phyloP scores from a whole-genome alignment of 2,329 filamentous ascomycete species.

The Pyrenophora graminea region DNA sequence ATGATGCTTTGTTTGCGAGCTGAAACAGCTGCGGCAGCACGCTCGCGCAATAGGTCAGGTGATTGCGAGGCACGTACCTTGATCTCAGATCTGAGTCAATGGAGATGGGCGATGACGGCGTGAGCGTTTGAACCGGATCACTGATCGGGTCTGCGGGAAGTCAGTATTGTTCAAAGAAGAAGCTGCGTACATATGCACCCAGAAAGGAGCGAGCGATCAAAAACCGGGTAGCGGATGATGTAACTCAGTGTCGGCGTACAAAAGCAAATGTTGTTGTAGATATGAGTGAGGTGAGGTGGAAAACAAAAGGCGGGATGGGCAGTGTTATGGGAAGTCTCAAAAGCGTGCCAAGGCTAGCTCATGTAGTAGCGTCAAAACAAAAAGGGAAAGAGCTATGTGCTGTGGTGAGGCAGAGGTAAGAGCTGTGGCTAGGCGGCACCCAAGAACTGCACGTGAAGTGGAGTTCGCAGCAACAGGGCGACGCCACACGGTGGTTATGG shows the following conservation, averaged over 20 bases:
- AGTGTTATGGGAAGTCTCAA: slow-evolving; percentile 9
- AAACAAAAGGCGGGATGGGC: slow-evolving; percentile 2
- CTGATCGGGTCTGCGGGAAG: slow-evolving; percentile 14
- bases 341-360: slow-evolving; percentile 2
- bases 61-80: slow-evolving; percentile 18
- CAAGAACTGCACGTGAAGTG: slow-evolving; percentile 9
- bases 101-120: slow-evolving; percentile 3
- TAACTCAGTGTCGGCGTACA: neutral
- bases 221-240: neutral
- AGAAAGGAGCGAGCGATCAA: slow-evolving; percentile 3
- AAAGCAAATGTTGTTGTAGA: slow-evolving; percentile 2
- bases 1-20: slow-evolving; percentile 1
- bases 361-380: slow-evolving; percentile 10
- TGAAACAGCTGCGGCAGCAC: neutral
- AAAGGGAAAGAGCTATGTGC: slow-evolving; percentile 15
- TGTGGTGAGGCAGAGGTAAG: slow-evolving; percentile 17
- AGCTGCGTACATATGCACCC: slow-evolving; percentile 14
- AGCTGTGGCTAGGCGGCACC: slow-evolving; percentile 7
- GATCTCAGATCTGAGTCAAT: slow-evolving; percentile 10
- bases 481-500: neutral
- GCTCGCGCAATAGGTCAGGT: neutral
- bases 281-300: slow-evolving; percentile 2
- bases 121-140: slow-evolving; percentile 13
- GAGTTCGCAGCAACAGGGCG: neutral
- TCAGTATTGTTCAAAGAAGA: slow-evolving; percentile 18